A percentile compares a stretch with the other conserved stretches of the same genome.
Conservation (phyloP, 1,284 basidiomycete genomes). For the Flammula alnicola region DNA sequence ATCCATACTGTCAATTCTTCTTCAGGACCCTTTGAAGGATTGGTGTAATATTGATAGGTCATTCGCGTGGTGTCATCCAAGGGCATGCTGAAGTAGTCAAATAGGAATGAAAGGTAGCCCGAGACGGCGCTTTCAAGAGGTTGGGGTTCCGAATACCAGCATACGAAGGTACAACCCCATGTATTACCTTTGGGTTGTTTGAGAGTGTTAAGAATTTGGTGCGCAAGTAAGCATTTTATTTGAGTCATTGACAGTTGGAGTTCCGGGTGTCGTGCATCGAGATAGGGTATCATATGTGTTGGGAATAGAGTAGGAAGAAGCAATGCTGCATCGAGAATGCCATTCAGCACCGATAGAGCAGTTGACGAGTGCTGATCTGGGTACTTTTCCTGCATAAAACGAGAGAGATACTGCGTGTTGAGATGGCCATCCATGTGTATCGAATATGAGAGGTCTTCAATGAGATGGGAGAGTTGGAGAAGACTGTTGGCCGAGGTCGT, state of each 20-base stretch:
- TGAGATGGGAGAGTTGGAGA: constrained; percentile 26
- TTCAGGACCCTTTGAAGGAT: constrained; percentile 1
- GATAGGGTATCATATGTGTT: constrained; percentile 24
- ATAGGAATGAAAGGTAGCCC: constrained; percentile 31
- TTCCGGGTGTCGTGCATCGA: constrained; percentile 17
- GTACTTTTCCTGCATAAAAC: constrained; percentile 19
- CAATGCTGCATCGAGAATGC: constrained; percentile 28
- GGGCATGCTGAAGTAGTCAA: constrained; percentile 27
- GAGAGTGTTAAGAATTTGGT: constrained; percentile 33
- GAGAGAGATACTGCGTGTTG: constrained; percentile 27
- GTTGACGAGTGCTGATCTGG: constrained; percentile 6
- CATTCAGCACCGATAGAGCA: constrained; percentile 16
- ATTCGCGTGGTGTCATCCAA: constrained; percentile 5
- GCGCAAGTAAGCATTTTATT: constrained; percentile 29
- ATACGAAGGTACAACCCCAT: constrained; percentile 33
- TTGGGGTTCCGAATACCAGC: constrained; percentile 33
- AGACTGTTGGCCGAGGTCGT: constrained; percentile 12
- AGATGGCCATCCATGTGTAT: constrained; percentile 29
- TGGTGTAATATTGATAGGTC: constrained; percentile 11
- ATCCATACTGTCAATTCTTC: constrained; percentile 13
- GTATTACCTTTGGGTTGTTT: constrained; percentile 26
- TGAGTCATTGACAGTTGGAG: constrained; percentile 25
- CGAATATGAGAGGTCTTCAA: constrained; percentile 33
- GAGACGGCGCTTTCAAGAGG: constrained; percentile 28
- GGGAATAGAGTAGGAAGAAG: constrained; percentile 30